Evolutionary conservation across 148 eudicot species (phyloP), one percentile per base, ranked within the genome.

Genomic region (Heliosperma pusillum): DNA sequence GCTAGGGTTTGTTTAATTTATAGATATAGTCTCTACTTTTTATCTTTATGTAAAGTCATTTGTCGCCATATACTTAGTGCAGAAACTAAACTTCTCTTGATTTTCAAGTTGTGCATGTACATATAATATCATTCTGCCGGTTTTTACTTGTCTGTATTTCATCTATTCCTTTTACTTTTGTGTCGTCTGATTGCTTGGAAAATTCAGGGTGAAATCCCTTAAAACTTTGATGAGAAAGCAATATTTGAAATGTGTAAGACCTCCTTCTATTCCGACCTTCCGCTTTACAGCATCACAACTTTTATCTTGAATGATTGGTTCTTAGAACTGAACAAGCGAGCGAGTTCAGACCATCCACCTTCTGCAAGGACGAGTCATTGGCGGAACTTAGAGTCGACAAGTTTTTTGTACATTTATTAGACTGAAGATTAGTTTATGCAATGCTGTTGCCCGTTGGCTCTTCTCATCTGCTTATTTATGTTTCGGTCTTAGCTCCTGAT

Each of bases 51-150:
- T 62, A 36, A 20, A 27, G 66, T 56, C 19, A 16, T 42, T 63
- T 63, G 13, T 79, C 17, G 42, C 33, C 63, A 29, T 30, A 44
- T 50, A 74, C 21, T 60, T 60, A 33, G 64, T 62, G 55, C 47
- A 61, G 40, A 74, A 50, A 22, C 36, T 62, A 67, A 30, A 69
- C 20, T 77, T 22, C 17, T 69, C 33, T 45, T 74, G 36, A 36
- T 70, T 80, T 58, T 70, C 19, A 74, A 74, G 65, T 42, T 59
- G 15, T 52, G 42, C 29, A 52, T 74, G 58, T 53, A 70, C 64
- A 79, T 61, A 70, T 61, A 47, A 13, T 50, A 13, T 8, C 30
- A 60, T 24, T 22, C 26, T 27, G 12, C 40, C 5, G 10, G 16
- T 21, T 50, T 27, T 63, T 47, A 27, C 21, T 33, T 7, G 27